These are phyloP conservation scores for Pseudotulostoma volvatum DNA, from an alignment of 495 filamentous ascomycete genomes.

Conservation along the genomic window DNA sequence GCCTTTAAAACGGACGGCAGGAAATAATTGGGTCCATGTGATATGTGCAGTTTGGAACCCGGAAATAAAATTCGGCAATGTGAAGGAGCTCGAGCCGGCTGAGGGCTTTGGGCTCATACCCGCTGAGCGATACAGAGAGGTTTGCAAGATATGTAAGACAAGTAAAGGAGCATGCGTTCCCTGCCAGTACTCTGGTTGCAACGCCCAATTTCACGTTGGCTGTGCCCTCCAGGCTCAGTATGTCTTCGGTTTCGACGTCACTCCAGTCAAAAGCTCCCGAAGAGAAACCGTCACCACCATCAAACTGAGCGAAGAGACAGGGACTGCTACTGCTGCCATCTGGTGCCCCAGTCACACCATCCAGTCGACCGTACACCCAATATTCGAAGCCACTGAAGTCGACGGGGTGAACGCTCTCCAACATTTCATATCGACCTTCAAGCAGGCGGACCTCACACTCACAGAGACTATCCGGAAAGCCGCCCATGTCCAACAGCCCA, in stretches of 20 bases:
- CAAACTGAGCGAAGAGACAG: conserved; percentile 59
- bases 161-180: conserved; percentile 57
- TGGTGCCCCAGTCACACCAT: conserved; percentile 80
- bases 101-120: conserved; percentile 78
- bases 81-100: conserved; percentile 59
- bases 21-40: conserved; percentile 98
- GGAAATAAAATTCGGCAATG: conserved; percentile 79
- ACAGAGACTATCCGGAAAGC: conserved; percentile 90
- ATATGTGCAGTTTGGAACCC: conserved; percentile 81
- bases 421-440: conserved; percentile 72
- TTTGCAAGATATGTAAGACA: conserved; percentile 69
- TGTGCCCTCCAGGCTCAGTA: conserved; percentile 79
- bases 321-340: conserved; percentile 58
- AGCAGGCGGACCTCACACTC: conserved; percentile 78
- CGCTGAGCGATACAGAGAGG: conserved; percentile 45
- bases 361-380: conserved; percentile 54
- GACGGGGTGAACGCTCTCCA: conserved; percentile 57
- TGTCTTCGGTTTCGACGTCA: conserved; percentile 74
- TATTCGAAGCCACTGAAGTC: conserved; percentile 52
- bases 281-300: conserved; percentile 57
- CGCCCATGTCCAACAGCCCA: conserved; percentile 39
- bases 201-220: conserved; percentile 65
- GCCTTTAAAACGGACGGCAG: conserved; percentile 75
- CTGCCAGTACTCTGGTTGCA: conserved; percentile 57
- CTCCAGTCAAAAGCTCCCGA: conserved; percentile 73